Percentiles rank a stretch among this genome's conserved stretches.
Conservation (phyloP, 2,329 filamentous ascomycete species). For the Hymenoscyphus occultus region DNA sequence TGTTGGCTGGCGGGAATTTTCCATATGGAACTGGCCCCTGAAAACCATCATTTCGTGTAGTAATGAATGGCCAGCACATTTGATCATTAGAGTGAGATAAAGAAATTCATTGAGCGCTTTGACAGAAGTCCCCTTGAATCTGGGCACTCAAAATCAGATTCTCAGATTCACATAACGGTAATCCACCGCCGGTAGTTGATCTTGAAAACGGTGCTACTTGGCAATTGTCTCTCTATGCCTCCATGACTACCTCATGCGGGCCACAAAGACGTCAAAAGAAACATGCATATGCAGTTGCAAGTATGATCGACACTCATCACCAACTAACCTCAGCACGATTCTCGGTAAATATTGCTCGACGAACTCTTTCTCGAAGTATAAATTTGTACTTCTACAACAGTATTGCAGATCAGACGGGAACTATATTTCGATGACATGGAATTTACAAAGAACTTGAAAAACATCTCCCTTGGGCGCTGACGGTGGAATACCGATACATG, state of each 20-base stretch:
- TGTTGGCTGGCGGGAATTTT: background rate
- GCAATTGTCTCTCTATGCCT: background rate
- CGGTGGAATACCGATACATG: too few species aligned
- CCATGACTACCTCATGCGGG: background rate
- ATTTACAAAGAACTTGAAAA: background rate
- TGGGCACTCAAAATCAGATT: background rate
- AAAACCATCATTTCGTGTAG: background rate
- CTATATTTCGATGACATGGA: background rate
- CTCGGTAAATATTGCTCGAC: background rate
- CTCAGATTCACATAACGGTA: background rate
- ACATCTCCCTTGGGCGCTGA: too few species aligned
- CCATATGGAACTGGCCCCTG: background rate
- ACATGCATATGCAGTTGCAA: background rate
- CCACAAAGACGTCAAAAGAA: background rate
- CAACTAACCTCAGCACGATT: background rate
- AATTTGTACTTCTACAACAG: background rate
- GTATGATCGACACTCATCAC: background rate
- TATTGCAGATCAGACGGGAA: background rate
- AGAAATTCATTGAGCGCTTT: background rate
- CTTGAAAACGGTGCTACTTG: slow-evolving; percentile 2
- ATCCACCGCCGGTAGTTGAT: background rate
- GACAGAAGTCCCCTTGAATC: background rate
- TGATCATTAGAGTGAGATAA: too few species aligned
- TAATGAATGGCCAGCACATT: background rate
- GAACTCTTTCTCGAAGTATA: background rate